Conservation (phyloP, 2,329 filamentous ascomycete species). For the Xylariaceae sp. region DNA sequence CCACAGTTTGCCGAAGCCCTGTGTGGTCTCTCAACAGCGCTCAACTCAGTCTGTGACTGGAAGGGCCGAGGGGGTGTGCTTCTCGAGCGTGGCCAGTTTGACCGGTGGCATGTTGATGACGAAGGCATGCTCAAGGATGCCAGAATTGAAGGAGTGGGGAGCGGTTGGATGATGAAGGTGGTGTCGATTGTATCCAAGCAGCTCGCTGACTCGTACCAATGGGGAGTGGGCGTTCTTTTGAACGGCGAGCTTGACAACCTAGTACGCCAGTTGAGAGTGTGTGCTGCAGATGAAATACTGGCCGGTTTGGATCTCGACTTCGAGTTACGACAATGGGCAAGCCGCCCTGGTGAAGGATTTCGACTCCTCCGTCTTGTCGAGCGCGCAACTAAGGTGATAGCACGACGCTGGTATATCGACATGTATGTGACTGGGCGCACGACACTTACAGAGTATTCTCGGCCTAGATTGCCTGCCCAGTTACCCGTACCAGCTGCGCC, state of each 20-base stretch:
- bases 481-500: constrained; percentile 81
- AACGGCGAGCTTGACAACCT: constrained; percentile 49
- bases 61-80: constrained; percentile 79
- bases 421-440: constrained; percentile 60
- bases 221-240: constrained; percentile 70
- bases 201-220: constrained; percentile 75
- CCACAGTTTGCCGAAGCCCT: constrained; percentile 96
- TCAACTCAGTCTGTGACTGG: constrained; percentile 98
- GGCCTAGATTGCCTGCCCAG: constrained; percentile 66
- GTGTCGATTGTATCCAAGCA: constrained; percentile 88
- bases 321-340: constrained; percentile 57
- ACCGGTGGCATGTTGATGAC: constrained; percentile 91
- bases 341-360: constrained; percentile 81
- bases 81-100: constrained; percentile 65
- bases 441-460: constrained; percentile 56
- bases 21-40: constrained; percentile 86
- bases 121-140: constrained; percentile 77
- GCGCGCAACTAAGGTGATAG: constrained; percentile 69
- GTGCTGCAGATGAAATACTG: constrained; percentile 35
- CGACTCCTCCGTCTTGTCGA: constrained; percentile 78
- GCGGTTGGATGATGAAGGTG: constrained; percentile 85
- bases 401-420: constrained; percentile 85
- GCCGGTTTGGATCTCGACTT: constrained; percentile 35
- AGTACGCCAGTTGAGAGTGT: constrained; percentile 40
- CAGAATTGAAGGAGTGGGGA: constrained; percentile 51